Percentiles rank a stretch among this genome's conserved stretches.
Evolutionary conservation across 768 basidiomycete genomes (phyloP).

Genomic region (Cantharellus anzutake): DNA sequence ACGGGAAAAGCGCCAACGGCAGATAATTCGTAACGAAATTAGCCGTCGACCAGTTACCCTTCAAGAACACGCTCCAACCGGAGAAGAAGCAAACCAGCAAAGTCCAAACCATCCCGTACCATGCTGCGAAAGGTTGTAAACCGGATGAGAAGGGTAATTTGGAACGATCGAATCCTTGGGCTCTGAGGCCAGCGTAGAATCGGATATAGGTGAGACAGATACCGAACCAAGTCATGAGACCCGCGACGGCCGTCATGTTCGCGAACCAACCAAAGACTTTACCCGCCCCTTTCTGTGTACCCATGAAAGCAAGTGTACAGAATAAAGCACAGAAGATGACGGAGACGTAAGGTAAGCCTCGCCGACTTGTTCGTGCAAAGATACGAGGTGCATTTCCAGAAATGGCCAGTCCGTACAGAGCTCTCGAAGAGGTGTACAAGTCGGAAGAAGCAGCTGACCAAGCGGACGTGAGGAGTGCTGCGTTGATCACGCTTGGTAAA

Average conservation of each 20-base stretch:
- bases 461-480: constrained; percentile 67
- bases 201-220: constrained; percentile 62
- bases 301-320: constrained; percentile 66
- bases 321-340: constrained; percentile 53
- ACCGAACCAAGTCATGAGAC: constrained; percentile 63
- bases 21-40: constrained; percentile 77
- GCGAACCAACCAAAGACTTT: constrained; percentile 52
- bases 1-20: constrained; percentile 45
- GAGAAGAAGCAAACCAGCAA: constrained; percentile 23
- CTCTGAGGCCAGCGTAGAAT: constrained; percentile 68
- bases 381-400: constrained; percentile 68
- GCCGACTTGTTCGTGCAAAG: constrained; percentile 47
- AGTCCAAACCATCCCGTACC: constrained; percentile 17
- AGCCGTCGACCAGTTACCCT: constrained; percentile 29
- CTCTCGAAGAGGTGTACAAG: constrained; percentile 63
- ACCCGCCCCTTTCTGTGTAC: constrained; percentile 40
- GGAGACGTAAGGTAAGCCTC: constrained; percentile 60
- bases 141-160: constrained; percentile 49
- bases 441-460: constrained; percentile 87
- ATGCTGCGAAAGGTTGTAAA: constrained; percentile 30
- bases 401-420: constrained; percentile 64
- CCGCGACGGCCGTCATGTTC: constrained; percentile 43
- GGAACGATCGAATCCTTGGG: constrained; percentile 54
- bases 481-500: constrained; percentile 69
- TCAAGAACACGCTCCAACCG: constrained; percentile 19